Percentiles rank a stretch among this genome's conserved stretches.
phyloP scores from a whole-genome alignment of 192 early-diverging fungal species.

The Coemansia sp. region DNA sequence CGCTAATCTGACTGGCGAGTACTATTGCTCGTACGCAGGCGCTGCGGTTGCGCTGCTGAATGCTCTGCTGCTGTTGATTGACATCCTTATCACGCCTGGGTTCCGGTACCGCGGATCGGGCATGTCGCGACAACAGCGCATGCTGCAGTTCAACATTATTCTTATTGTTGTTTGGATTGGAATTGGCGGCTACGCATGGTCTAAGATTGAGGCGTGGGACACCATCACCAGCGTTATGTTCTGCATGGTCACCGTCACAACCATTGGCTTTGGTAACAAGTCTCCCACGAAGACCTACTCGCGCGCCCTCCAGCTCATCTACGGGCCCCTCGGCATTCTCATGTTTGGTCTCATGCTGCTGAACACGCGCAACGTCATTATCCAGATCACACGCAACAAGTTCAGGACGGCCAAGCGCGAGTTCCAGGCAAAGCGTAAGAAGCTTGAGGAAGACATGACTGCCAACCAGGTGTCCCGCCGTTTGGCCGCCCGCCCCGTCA shows the following conservation, averaged over 20 bases:
- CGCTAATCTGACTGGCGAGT: constrained; percentile 48
- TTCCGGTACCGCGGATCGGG: constrained; percentile 55
- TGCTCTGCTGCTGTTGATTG: constrained; percentile 41
- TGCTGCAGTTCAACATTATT: constrained; percentile 56
- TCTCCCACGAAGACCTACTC: constrained; percentile 42
- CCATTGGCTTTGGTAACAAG: constrained; percentile 52
- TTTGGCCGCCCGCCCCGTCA: constrained; percentile 30
- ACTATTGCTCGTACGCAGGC: constrained; percentile 53
- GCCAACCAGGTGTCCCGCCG: constrained; percentile 36
- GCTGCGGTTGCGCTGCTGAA: constrained; percentile 42
- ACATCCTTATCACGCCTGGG: constrained; percentile 45
- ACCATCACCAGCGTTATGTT: constrained; percentile 49
- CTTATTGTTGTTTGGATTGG: constrained; percentile 54
- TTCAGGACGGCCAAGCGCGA: constrained; percentile 37
- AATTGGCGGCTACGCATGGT: constrained; percentile 53
- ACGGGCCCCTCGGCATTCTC: constrained; percentile 50
- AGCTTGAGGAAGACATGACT: constrained; percentile 39
- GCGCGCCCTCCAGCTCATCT: constrained; percentile 40
- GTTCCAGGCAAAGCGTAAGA: constrained; percentile 25
- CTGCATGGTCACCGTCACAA: constrained; percentile 53
- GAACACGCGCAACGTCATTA: constrained; percentile 52
- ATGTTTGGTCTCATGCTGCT: constrained; percentile 55
- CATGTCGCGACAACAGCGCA: constrained; percentile 53
- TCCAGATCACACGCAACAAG: constrained; percentile 42
- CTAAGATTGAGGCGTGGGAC: constrained; percentile 53